Base-by-base conservation (phyloP, 139 green algal species). In the Picochlorum sp. region DNA sequence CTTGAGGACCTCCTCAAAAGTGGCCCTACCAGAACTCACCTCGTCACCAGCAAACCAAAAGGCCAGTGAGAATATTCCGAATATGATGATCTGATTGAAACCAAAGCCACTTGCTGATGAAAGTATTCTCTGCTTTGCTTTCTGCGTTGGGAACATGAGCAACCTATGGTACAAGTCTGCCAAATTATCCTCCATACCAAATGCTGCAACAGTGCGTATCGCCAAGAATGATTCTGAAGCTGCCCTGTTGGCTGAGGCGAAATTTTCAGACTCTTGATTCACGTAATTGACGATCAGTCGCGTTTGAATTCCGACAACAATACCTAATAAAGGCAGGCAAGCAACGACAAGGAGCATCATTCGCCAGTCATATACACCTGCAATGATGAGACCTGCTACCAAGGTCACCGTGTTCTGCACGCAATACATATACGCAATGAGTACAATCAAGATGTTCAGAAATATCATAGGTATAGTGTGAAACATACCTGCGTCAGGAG, bases 311-410 rank as follows among this genome's bases (percentile, higher is more conserved):
- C 64, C 45, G 30, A 59, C 69, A 18, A 69, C 70, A 14, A 78
- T 15, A 6, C 67, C 63, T 15, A 95, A 38, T 20, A 95, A 59
- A 2, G 90, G 90, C 16, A 93, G 49, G 8, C 65, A 54, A 9
- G 78, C 80, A 1, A 83, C 81, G 21, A 92, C 68, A 83, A 95
- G 78, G 44, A 94, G 74, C 45, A 86, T 83, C 77, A 93, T 83
- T 54, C 81, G 76, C 85, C 85, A 95, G 58, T 71, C 61, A 52
- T 76, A 74, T 26, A 76, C 69, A 57, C 92, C 88, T 10, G 84
- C 84, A 4, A 92, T 75, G 11, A 78, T 45, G 63, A 83, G 81
- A 34, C 63, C 72, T 6, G 44, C 78, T 20, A 79, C 38, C 9
- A 84, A 51, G 4, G 78, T 85, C 15, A 81, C 75, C 34, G 84